Percentiles rank a stretch among this genome's conserved stretches.
Evolutionary conservation across 2,329 filamentous ascomycete species (phyloP).

Genomic region (Arthrinium phaeospermum): DNA sequence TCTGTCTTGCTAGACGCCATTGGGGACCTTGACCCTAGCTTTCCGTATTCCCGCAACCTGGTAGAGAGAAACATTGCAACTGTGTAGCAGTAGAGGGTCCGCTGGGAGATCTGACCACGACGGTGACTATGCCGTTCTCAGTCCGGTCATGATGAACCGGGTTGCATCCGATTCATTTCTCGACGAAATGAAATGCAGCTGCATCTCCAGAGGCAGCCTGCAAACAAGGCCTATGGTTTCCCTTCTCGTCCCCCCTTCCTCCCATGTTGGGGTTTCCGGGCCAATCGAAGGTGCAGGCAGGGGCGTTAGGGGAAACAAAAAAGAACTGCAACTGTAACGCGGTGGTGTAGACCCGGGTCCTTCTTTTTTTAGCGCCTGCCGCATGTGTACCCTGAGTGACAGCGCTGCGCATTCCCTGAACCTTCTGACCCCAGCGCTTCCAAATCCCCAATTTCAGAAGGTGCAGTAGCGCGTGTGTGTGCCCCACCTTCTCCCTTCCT

Average conservation of each 20-base stretch:
- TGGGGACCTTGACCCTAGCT: neutral
- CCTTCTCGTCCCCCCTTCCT: neutral
- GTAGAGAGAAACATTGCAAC: neutral
- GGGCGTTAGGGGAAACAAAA: neutral
- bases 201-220: slow-evolving; percentile 2
- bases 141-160: neutral
- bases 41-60: neutral
- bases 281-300: neutral
- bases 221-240: slow-evolving; percentile 15
- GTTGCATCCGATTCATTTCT: neutral
- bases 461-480: slow-evolving; percentile 4
- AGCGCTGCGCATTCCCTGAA: slow-evolving; percentile 11
- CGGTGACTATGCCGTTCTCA: neutral
- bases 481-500: slow-evolving; percentile 7
- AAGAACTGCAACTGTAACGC: slow-evolving; percentile 2
- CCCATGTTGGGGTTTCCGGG: neutral
- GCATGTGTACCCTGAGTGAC: neutral
- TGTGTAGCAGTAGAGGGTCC: neutral
- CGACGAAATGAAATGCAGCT: neutral
- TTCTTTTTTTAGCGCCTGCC: slow-evolving; percentile 1
- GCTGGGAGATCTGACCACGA: neutral
- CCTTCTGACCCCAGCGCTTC: slow-evolving; percentile 16
- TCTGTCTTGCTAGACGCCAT: neutral
- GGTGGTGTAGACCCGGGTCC: neutral
- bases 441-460: slow-evolving; percentile 19